Evolutionary conservation across 2,329 filamentous ascomycete species (phyloP), one percentile per base, ranked within the genome.

Genomic region (Aspergillus pseudoglaucus): DNA sequence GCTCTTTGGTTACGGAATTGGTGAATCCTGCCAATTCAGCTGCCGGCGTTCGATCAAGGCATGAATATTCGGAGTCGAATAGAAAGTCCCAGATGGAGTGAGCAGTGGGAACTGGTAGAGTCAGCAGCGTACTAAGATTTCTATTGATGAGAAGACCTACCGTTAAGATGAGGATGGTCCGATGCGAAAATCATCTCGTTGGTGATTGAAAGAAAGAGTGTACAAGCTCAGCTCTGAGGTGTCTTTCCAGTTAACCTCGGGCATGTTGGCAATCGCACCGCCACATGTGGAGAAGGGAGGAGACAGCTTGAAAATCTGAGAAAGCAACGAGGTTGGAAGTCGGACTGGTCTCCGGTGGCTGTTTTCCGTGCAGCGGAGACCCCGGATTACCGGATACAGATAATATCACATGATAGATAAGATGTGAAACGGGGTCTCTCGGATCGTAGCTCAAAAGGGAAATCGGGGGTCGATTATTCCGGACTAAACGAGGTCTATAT

Each of bases 31-130:
- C 72, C 40, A 80, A 68, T 30, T 72, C 59, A 23, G 60, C 58
- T 15, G 64, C 58, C 1, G 63, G 65, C 43, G 63, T 65, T 3
- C 68, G 69, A 15, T 61, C 61, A 12, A 79, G 57, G 1, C 76
- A 76, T 1, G 77, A 81, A 54, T 76, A 75, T 4, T 71, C 59
- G 1, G 76, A 77, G 46, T 58, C 75, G 60, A 84, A 82, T 10
- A 83, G 71, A 76, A 78, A 84, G 55, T 79, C 73, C 80, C 80
- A 84, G 37, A 80, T 74, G 6, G 79, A 47, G 14, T 55, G 39
- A 10, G 37, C 5, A 14, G 47, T 51, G 10, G 53, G 53, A 4
- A 56, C 52, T 55, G 10, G 4, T 6, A 15, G 3, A n/a, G 10
- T 42, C 14, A 42, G 40, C n/a, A 27, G 3, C 14, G 3, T 6